Conservation (phyloP, 2,329 filamentous ascomycete species). For the Sporothrix brasiliensis region DNA sequence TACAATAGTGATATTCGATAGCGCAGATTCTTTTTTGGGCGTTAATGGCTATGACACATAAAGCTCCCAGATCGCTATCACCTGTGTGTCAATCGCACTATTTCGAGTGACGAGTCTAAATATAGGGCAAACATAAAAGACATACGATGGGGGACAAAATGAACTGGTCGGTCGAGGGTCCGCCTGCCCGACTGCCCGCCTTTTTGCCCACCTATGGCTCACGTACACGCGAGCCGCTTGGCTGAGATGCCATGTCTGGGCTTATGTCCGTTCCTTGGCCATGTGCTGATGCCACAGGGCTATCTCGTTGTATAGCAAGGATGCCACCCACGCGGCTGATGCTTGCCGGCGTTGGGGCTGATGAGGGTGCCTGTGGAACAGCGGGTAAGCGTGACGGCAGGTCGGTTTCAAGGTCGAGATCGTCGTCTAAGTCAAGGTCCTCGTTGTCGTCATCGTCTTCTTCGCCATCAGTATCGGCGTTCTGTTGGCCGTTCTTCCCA, state of each 20-base stretch:
- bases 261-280: not conserved
- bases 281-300: conserved; percentile 30
- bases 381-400: conserved; percentile 28
- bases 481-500: not conserved
- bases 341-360: conserved; percentile 34
- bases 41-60: too few relatives aligned
- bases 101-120: not conserved
- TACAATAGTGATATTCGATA: too few relatives aligned
- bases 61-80: too few relatives aligned
- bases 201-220: not conserved
- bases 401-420: conserved; percentile 19
- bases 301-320: conserved; percentile 45
- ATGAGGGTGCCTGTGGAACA: conserved; percentile 36
- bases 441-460: conserved; percentile 11
- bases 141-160: not conserved
- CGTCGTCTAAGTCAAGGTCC: not conserved
- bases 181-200: not conserved
- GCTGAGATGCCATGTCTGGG: not conserved
- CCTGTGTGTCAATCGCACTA: not conserved
- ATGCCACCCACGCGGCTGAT: conserved; percentile 46
- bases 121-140: too few relatives aligned
- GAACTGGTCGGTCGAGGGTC: not conserved
- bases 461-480: not conserved
- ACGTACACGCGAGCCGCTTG: not conserved
- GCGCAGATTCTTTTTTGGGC: too few relatives aligned